These are phyloP conservation scores for Cajanus cajan DNA, from an alignment of 306 rosid species.

Conservation along the genomic window DNA sequence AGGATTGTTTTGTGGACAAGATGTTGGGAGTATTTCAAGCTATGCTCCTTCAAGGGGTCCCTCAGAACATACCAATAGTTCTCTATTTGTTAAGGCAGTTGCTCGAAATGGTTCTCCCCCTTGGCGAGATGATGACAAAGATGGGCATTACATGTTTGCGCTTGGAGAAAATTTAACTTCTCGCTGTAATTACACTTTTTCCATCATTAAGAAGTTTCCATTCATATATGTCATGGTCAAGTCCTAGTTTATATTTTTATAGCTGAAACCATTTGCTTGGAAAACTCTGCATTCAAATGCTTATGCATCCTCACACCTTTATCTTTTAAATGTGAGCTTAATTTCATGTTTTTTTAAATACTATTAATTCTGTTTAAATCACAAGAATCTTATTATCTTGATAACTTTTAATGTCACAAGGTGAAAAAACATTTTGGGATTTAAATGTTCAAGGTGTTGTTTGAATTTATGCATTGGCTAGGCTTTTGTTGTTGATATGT, in stretches of 20 bases:
- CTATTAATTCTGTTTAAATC: background rate
- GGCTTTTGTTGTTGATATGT: background rate
- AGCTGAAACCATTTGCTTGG: background rate
- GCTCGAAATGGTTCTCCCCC: slow-evolving; percentile 98
- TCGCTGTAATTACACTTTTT: slow-evolving; percentile 91
- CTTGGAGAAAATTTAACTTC: slow-evolving; percentile 97
- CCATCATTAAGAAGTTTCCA: slow-evolving; percentile 49
- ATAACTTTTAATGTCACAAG: background rate
- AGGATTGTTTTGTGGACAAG: slow-evolving; percentile 97
- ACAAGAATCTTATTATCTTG: background rate
- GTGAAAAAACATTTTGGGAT: background rate
- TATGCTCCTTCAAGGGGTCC: slow-evolving; percentile 76
- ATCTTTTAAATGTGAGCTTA: background rate
- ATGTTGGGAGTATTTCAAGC: slow-evolving; percentile 83
- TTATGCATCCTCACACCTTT: background rate
- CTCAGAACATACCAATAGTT: slow-evolving; percentile 63
- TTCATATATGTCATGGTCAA: slow-evolving; percentile 18
- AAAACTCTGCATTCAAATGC: background rate
- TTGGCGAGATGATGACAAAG: slow-evolving; percentile 97
- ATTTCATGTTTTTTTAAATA: background rate
- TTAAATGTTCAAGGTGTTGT: background rate
- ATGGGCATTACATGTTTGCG: slow-evolving; percentile 98
- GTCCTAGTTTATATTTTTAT: background rate
- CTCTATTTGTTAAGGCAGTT: slow-evolving; percentile 70
- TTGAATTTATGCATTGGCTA: background rate